Evolutionary conservation across 768 basidiomycete genomes (phyloP).

Genomic region (Leccinum rimulosum): DNA sequence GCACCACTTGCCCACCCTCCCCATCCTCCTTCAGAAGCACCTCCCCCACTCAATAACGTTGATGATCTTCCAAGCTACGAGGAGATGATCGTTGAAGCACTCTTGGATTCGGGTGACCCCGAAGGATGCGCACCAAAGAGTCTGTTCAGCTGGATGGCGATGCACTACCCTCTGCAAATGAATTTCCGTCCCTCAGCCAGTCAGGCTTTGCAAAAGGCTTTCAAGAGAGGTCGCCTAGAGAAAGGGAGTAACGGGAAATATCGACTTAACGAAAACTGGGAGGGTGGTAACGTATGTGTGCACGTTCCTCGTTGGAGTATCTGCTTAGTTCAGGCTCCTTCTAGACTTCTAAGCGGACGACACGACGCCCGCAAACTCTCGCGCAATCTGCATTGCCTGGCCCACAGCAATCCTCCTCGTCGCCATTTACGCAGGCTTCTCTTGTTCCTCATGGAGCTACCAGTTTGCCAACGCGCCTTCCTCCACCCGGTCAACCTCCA

Average conservation of each 20-base stretch:
- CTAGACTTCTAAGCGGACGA: slow-evolving; percentile 74
- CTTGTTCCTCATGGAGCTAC: slow-evolving; percentile 30
- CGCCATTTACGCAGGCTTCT: slow-evolving; percentile 64
- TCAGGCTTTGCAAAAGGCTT: slow-evolving; percentile 86
- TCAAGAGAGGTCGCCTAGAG: slow-evolving; percentile 74
- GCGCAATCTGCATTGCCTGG: slow-evolving; percentile 30
- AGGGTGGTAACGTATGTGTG: slow-evolving; percentile 70
- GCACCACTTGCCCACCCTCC: slow-evolving; percentile 34
- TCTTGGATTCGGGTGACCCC: slow-evolving; percentile 60
- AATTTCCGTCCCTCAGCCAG: slow-evolving; percentile 89
- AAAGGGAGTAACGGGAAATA: slow-evolving; percentile 76
- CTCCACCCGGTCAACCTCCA: slow-evolving; percentile 28
- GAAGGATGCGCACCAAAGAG: slow-evolving; percentile 84
- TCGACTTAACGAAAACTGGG: slow-evolving; percentile 72
- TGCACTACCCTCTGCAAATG: slow-evolving; percentile 77
- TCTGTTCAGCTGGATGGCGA: slow-evolving; percentile 81
- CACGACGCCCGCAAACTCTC: slow-evolving; percentile 69
- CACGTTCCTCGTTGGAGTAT: background rate
- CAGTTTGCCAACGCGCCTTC: slow-evolving; percentile 38
- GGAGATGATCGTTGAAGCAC: slow-evolving; percentile 86
- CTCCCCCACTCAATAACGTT: slow-evolving; percentile 19
- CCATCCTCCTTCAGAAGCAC: slow-evolving; percentile 30
- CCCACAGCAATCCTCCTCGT: slow-evolving; percentile 29
- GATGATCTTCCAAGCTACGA: slow-evolving; percentile 84
- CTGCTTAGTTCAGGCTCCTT: slow-evolving; percentile 8